Conservation (phyloP, 306 rosid genomes). For the Lathyrus sativus region DNA sequence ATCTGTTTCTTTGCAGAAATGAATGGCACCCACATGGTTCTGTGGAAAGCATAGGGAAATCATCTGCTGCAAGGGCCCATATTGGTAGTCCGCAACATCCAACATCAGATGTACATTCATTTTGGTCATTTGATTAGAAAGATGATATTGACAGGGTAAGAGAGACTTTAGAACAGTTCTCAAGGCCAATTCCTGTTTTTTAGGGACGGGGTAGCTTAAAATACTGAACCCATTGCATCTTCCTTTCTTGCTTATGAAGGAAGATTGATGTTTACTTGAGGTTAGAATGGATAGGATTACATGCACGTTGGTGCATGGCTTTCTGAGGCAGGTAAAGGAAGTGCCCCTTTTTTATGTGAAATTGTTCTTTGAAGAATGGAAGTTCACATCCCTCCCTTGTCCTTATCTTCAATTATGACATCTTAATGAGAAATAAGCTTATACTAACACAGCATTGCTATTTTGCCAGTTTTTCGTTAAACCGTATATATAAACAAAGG, state of each 20-base stretch:
- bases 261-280: constrained; percentile 51
- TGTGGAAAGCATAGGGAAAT: constrained; percentile 58
- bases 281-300: constrained; percentile 49
- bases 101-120: constrained; percentile 70
- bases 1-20: constrained; percentile 54
- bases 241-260: constrained; percentile 62
- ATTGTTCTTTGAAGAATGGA: constrained; percentile 30
- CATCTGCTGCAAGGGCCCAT: constrained; percentile 56
- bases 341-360: constrained; percentile 10
- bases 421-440: constrained; percentile 28
- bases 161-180: constrained; percentile 52
- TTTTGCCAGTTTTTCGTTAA: no score
- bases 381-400: constrained; percentile 18
- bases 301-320: constrained; percentile 48
- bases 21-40: constrained; percentile 66
- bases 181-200: constrained; percentile 48
- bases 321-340: constrained; percentile 37
- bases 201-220: constrained; percentile 45
- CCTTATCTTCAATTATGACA: constrained; percentile 13
- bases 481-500: no score
- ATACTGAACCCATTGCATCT: constrained; percentile 61
- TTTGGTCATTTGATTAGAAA: constrained; percentile 68
- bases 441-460: neutral
- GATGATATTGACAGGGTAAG: constrained; percentile 42
- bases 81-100: constrained; percentile 58